These are phyloP conservation scores for Penstemon eatonii DNA, from an alignment of 257 asterid genomes.

Conservation along the genomic window DNA sequence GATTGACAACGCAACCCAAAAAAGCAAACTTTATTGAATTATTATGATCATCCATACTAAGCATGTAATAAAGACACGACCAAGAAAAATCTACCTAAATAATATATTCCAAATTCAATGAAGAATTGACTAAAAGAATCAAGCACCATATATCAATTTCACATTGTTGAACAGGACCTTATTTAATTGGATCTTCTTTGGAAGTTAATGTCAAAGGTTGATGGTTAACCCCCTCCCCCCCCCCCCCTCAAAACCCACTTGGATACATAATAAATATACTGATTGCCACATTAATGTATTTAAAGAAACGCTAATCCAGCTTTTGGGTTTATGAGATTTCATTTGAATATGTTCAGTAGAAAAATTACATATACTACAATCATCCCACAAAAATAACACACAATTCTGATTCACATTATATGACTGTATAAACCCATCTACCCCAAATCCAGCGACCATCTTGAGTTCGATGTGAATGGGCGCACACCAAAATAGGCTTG, in stretches of 20 bases:
- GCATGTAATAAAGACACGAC: neutral
- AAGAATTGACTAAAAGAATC: constrained; percentile 1
- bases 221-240: constrained; percentile 19
- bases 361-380: neutral
- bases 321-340: constrained; percentile 8
- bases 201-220: constrained; percentile 1
- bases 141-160: neutral
- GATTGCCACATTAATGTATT: constrained; percentile 10
- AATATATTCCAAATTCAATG: constrained; percentile 12
- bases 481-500: constrained; percentile 17
- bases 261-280: neutral
- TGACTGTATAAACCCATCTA: neutral
- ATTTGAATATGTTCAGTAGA: neutral
- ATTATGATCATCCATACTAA: neutral
- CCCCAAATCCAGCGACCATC: neutral
- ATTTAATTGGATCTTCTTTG: constrained; percentile 12
- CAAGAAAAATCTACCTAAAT: neutral
- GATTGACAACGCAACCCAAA: constrained; percentile 12
- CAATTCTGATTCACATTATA: constrained; percentile 11
- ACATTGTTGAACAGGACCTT: constrained; percentile 7
- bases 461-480: constrained; percentile 14
- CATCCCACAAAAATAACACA: neutral
- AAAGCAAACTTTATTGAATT: constrained; percentile 1
- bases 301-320: neutral
- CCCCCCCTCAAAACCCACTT: neutral